Evolutionary conservation across 2,329 filamentous ascomycete species (phyloP), one percentile per base, ranked within the genome.

Genomic region (Colletotrichum ledebouriae): DNA sequence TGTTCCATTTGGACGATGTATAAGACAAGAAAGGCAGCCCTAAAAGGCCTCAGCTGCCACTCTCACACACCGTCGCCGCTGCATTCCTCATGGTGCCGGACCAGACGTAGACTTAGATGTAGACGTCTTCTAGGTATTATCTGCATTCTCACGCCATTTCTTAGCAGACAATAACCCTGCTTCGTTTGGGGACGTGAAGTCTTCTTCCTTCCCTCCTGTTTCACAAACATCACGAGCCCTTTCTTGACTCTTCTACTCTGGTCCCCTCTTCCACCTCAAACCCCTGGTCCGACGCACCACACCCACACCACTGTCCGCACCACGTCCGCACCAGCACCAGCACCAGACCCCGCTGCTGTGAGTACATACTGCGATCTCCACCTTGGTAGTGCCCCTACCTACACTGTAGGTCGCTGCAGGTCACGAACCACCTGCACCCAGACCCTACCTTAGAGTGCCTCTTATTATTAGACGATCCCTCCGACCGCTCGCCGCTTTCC

Each of bases 211-310:
- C 44, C 49, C 46, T 62, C 66, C 33, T 65, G 61, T 69, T 69
- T 69, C 66, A 69, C 37, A 66, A 52, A 55, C 55, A 66, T 69
- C 61, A 65, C 66, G 55, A 68, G 61, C 66, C 61, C 61, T 57
- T 17, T 63, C 39, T 17, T 29, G 15, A 12, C 41, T 2, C 47
- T 57, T 34, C 58, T 39, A 12, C 20, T 11, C 42, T n/a, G 34
- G 20, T 25, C 12, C 53, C 15, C 17, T 20, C 37, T 34, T 29
- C 20, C 34, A 15, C 34, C 25, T 20, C 0, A 53, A 42, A 20
- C 42, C 39, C 59, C 59, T 63, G 63, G 59, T 44, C 34, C 42
- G 42, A 17, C 52, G 60, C 65, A 64, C 65, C 65, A 29, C 44
- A 49, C 20, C 57, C 57, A 42, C 57, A 59, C 46, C 52, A 55